Evolutionary conservation across 1,284 basidiomycete species (phyloP), one percentile per base, ranked within the genome.

Genomic region (Grifola frondosa): DNA sequence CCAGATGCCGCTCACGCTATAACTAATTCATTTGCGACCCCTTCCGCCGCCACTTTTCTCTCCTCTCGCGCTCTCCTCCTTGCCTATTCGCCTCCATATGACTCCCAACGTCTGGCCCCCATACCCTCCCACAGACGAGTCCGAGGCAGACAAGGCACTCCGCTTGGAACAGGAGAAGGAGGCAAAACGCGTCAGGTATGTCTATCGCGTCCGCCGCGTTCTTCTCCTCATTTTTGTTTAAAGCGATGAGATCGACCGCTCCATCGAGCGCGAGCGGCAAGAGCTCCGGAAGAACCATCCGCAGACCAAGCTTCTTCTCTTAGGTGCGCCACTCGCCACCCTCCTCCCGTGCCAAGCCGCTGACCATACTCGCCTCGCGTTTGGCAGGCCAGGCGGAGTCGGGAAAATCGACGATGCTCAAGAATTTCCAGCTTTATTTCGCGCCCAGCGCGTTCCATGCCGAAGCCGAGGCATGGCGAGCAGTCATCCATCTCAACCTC

Each of bases 381-480:
- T 21, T 30, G 15, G 21, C 49, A 81, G 80, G 81, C 38, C 80
- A 82, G 60, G 76, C 80, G 19, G 80, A 82, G 62, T 80, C 78
- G 1, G 81, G 81, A 17, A 83, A 84, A 56, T 82, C 80, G 1
- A 83, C 81, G 0, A 70, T 81, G 35, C 64, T 84, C 29, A 82
- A 82, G 62, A 81, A 81, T 57, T 79, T 83, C 52, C 78, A 82
- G 50, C 64, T 82, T 13, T 69, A 74, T 44, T 81, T 80, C 52
- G 74, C 78, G 8, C 81, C 81, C 0, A 73, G 72, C 46, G 69
- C 79, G 1, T 81, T 84, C 56, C 62, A 71, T 37, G 69, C 72
- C 1, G 78, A 84, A 57, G 70, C 73, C 15, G 73, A 73, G 39
- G 66, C 74, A 32, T 84, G 80, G 80, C 71, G 78, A 20, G 73